Evolutionary conservation across 805 yeast species (phyloP).

Genomic region (Candida succiphila): DNA sequence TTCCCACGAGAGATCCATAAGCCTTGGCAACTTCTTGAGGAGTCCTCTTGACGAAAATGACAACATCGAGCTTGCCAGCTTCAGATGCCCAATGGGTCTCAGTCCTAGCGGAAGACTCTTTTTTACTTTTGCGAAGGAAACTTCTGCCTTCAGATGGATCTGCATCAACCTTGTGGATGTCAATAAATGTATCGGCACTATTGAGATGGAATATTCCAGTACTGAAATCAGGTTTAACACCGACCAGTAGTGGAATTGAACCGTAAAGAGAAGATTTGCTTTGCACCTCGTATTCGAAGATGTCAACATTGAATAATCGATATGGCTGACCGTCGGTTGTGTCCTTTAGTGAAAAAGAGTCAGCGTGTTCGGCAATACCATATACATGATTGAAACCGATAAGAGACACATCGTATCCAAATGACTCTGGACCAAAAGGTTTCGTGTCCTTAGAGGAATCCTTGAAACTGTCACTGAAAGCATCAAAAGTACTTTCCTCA

Average conservation of each 20-base stretch:
- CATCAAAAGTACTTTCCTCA: constrained; percentile 54
- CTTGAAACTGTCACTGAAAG: constrained; percentile 62
- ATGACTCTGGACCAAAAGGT: constrained; percentile 83
- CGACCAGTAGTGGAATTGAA: constrained; percentile 79
- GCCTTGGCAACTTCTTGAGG: constrained; percentile 46
- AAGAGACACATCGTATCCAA: constrained; percentile 71
- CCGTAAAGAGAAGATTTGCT: constrained; percentile 93
- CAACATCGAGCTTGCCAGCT: constrained; percentile 71
- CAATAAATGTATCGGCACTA: constrained; percentile 87
- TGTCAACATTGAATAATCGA: constrained; percentile 85
- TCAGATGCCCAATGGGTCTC: constrained; percentile 91
- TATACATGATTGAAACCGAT: constrained; percentile 52
- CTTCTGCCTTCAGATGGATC: constrained; percentile 2
- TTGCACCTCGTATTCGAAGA: constrained; percentile 82
- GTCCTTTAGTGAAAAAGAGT: constrained; percentile 60
- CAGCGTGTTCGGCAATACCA: constrained; percentile 98
- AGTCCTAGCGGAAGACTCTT: constrained; percentile 10
- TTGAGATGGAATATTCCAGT: constrained; percentile 88
- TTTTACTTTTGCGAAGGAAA: neutral
- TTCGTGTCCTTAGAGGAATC: constrained; percentile 58
- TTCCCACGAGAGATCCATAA: constrained; percentile 69
- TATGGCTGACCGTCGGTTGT: constrained; percentile 66
- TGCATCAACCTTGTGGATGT: constrained; percentile 35
- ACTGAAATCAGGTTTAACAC: constrained; percentile 44
- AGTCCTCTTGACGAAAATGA: constrained; percentile 49